A percentile compares a stretch with the other conserved stretches of the same genome.
Evolutionary conservation across 345 rosid genomes (phyloP).

Genomic region (Populus pruinosa): DNA sequence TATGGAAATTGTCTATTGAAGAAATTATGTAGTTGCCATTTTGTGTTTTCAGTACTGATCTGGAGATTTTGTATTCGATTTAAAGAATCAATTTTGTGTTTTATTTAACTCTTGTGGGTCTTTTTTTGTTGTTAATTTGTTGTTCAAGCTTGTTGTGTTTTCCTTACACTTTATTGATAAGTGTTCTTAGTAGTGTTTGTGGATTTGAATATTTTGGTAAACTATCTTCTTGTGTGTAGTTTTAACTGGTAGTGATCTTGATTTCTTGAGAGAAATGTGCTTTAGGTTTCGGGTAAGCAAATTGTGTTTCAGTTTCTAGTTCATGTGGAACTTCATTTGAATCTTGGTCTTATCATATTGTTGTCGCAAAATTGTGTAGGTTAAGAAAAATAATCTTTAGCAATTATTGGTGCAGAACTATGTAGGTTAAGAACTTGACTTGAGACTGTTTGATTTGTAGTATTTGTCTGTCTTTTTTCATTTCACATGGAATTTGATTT

Average conservation of each 20-base stretch:
- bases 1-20: not conserved
- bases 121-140: not conserved
- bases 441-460: too few species aligned
- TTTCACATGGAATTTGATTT: too few species aligned
- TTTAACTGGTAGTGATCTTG: not conserved
- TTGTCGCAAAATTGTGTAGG: too few species aligned
- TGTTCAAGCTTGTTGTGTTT: not conserved
- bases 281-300: not conserved
- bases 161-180: not conserved
- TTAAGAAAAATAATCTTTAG: too few species aligned
- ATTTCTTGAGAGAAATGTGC: too few species aligned
- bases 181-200: not conserved
- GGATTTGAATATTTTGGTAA: not conserved
- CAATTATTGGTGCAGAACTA: too few species aligned
- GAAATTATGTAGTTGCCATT: slow-evolving; percentile 11
- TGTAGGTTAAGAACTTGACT: too few species aligned
- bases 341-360: too few species aligned
- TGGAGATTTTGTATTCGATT: not conserved
- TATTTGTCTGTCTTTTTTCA: too few species aligned
- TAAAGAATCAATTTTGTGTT: not conserved
- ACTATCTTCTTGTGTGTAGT: not conserved
- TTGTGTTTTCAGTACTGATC: not conserved
- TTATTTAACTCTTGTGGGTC: not conserved
- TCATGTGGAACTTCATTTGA: too few species aligned
- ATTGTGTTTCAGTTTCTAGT: too few species aligned